Evolutionary conservation across 495 filamentous ascomycete species (phyloP).

Genomic region (Penicillium samsonianum): DNA sequence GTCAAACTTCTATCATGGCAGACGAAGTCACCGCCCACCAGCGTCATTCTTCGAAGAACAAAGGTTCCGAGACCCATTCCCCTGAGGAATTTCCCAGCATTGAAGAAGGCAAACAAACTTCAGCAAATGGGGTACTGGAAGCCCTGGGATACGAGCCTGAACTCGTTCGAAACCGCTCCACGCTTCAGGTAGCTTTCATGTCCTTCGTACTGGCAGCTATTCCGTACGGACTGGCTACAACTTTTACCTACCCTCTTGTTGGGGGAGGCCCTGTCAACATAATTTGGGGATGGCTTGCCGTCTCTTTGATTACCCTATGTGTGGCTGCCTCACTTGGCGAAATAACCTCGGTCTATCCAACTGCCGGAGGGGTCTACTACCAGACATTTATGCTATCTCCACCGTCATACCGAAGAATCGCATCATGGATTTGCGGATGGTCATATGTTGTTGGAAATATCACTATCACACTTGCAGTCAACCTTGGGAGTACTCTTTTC

Average conservation of each 20-base stretch:
- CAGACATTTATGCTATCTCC: conserved; percentile 60
- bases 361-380: conserved; percentile 63
- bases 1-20: neutral
- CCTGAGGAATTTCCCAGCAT: conserved; percentile 6
- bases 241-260: conserved; percentile 60
- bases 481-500: conserved; percentile 32
- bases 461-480: conserved; percentile 40
- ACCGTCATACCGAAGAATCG: conserved; percentile 53
- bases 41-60: neutral
- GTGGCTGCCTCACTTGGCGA: conserved; percentile 66
- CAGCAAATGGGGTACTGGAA: conserved; percentile 27
- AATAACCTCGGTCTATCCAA: conserved; percentile 67
- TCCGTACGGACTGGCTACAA: conserved; percentile 64
- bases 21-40: neutral
- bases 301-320: conserved; percentile 62
- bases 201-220: conserved; percentile 51
- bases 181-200: conserved; percentile 32
- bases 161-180: conserved; percentile 53
- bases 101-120: conserved; percentile 14
- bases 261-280: conserved; percentile 61
- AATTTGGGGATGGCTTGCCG: conserved; percentile 64
- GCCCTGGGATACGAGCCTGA: conserved; percentile 57
- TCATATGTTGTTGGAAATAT: conserved; percentile 68
- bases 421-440: conserved; percentile 68
- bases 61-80: neutral